Conservation (phyloP, 768 basidiomycete genomes). For the Leccinum subgranulosum region DNA sequence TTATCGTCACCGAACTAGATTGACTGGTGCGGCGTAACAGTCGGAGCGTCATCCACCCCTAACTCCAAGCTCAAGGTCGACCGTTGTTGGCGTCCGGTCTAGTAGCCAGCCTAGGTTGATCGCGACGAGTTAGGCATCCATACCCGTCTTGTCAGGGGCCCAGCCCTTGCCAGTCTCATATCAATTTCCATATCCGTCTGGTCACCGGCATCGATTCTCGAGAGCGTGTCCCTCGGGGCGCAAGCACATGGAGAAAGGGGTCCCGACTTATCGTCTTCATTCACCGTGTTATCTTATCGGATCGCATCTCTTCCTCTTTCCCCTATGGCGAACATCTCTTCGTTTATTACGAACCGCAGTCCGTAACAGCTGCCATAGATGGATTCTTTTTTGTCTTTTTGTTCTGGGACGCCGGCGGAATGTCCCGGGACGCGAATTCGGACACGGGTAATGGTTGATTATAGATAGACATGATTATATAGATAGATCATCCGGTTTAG, state of each 20-base stretch:
- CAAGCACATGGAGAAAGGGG: neutral
- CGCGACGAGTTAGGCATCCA: neutral
- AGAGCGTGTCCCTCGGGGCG: slow-evolving; percentile 12
- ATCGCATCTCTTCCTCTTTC: neutral
- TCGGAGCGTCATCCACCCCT: neutral
- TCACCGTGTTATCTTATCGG: slow-evolving; percentile 21
- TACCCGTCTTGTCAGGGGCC: neutral
- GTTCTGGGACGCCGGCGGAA: neutral
- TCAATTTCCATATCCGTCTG: slow-evolving; percentile 1
- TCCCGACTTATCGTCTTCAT: neutral
- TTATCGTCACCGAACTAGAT: neutral
- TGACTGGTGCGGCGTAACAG: neutral
- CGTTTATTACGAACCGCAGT: neutral
- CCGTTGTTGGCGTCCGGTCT: neutral
- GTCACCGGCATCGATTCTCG: slow-evolving; percentile 1
- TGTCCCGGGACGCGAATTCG: neutral
- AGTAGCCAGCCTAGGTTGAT: neutral
- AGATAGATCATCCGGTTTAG: neutral
- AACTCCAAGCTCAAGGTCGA: neutral
- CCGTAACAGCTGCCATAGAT: neutral
- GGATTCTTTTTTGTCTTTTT: neutral
- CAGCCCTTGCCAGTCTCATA: neutral
- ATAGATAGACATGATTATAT: neutral
- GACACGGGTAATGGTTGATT: neutral
- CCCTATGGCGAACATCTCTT: neutral